Evolutionary conservation across 306 rosid species (phyloP), one percentile per base, ranked within the genome.

Genomic region (Pyrus pyrifolia): DNA sequence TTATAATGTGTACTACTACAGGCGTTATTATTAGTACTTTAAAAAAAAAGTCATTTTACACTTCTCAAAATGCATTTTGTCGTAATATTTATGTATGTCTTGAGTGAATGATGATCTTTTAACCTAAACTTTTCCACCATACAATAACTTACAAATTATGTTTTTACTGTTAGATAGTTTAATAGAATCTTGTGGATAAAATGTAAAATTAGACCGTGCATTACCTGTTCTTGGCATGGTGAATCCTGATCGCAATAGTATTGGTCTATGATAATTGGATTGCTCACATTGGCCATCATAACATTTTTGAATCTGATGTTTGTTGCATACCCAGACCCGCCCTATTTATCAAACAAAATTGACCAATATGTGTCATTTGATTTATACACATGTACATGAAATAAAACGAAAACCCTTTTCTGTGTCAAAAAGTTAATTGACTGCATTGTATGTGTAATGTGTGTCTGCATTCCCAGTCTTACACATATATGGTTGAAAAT

Each of bases 261-360:
- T 85, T 93, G 98, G 76, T 93, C 82, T 68, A 93, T 85, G 90
- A 93, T 88, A 70, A 94, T 91, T 44, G 98, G 97, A 79, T 93
- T 88, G 21, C 81, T 81, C 61, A 93, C 97, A 67, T 93, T 93
- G 25, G 29, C 21, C 97, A 93, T 86, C 33, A 17, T 62, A 63
- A 93, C 81, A 49, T 91, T 88, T 73, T 60, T 3, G 69, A 90
- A 93, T 35, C 71, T 44, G 45, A 93, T 89, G 83, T 86, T 74
- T 75, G 10, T 85, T 22, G 93, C 98, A 79, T 78, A 88, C 23
- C 98, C 98, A 11, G 86, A 85, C 51, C 97, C 98, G 60, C 96
- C 98, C 96, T 90, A 58, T 40, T 23, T 6, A 27, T 60, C 31
- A 21, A 0, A 5, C 27, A 35, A 65, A 66, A 35, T 5, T 7